phyloP scores from a whole-genome alignment of 208 protist genomes.

The Trypanosoma caninum region DNA sequence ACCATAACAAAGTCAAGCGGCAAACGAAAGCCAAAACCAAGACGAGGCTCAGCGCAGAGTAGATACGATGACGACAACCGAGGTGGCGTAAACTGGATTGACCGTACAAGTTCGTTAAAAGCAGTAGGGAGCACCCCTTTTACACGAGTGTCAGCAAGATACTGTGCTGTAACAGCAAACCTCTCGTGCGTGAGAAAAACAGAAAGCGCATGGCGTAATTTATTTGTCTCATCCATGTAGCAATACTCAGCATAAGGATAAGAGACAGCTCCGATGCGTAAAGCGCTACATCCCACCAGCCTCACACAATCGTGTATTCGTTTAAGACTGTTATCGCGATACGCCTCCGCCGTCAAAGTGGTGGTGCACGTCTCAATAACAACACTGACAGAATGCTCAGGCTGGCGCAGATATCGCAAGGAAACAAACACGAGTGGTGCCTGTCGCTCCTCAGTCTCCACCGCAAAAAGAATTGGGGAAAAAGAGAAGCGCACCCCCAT shows the following conservation, averaged over 20 bases:
- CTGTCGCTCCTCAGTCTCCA: conserved; percentile 75
- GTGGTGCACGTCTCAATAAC: conserved; percentile 61
- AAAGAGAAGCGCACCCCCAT: conserved; percentile 69
- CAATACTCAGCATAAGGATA: conserved; percentile 76
- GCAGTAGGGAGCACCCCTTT: conserved; percentile 60
- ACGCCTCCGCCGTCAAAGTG: conserved; percentile 37
- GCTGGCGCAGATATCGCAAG: conserved; percentile 59
- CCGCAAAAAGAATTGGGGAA: conserved; percentile 66
- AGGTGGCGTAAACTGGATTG: conserved; percentile 49
- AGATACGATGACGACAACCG: conserved; percentile 75
- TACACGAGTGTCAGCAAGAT: conserved; percentile 56
- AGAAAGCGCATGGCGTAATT: conserved; percentile 56
- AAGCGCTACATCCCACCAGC: conserved; percentile 38
- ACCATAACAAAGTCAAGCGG: conserved; percentile 65
- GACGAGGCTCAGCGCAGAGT: conserved; percentile 72
- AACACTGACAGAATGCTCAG: conserved; percentile 56
- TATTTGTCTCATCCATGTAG: conserved; percentile 62
- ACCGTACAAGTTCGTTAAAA: conserved; percentile 72
- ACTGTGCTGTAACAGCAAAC: conserved; percentile 79
- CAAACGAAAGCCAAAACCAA: conserved; percentile 77
- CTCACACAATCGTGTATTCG: conserved; percentile 62
- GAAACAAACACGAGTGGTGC: conserved; percentile 72
- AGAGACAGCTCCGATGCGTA: conserved; percentile 57
- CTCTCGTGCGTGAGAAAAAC: conserved; percentile 61
- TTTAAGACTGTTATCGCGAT: conserved; percentile 57